phyloP scores from a whole-genome alignment of 305 asterid genomes.

The Solanum aculeatissimum region DNA sequence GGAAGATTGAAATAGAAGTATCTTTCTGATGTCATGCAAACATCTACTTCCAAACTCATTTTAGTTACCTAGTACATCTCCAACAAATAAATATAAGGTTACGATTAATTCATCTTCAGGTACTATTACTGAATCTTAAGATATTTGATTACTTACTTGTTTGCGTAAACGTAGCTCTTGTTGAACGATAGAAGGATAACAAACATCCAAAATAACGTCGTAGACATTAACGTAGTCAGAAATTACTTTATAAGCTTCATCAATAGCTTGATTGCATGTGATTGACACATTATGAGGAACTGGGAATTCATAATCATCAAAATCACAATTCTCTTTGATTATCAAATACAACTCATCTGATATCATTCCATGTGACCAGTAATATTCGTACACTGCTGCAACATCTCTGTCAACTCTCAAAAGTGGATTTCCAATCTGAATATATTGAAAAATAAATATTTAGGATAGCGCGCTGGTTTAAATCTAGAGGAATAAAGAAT shows the following conservation, averaged over 20 bases:
- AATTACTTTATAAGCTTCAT: background rate
- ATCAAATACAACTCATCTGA: conserved; percentile 12
- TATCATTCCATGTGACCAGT: conserved; percentile 31
- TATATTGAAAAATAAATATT: background rate
- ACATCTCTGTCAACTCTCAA: conserved; percentile 14
- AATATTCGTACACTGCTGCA: conserved; percentile 11
- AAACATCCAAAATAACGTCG: conserved; percentile 26
- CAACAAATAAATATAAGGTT: background rate
- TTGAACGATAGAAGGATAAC: conserved; percentile 16
- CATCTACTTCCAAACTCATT: conserved; percentile 24
- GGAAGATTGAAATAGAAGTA: conserved; percentile 23
- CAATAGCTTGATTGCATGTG: conserved; percentile 6
- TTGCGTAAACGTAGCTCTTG: conserved; percentile 26
- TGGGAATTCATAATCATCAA: conserved; percentile 15
- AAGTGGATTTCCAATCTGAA: conserved; percentile 30
- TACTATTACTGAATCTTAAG: background rate
- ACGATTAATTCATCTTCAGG: background rate
- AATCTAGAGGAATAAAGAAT: background rate
- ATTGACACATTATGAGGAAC: conserved; percentile 10
- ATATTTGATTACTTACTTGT: background rate
- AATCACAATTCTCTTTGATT: conserved; percentile 13
- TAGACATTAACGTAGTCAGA: conserved; percentile 9
- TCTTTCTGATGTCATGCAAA: conserved; percentile 19
- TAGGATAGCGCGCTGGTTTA: background rate
- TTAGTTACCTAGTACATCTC: conserved; percentile 12